phyloP scores from a whole-genome alignment of 352 stramenopile species.

The Phytophthora brassicae region DNA sequence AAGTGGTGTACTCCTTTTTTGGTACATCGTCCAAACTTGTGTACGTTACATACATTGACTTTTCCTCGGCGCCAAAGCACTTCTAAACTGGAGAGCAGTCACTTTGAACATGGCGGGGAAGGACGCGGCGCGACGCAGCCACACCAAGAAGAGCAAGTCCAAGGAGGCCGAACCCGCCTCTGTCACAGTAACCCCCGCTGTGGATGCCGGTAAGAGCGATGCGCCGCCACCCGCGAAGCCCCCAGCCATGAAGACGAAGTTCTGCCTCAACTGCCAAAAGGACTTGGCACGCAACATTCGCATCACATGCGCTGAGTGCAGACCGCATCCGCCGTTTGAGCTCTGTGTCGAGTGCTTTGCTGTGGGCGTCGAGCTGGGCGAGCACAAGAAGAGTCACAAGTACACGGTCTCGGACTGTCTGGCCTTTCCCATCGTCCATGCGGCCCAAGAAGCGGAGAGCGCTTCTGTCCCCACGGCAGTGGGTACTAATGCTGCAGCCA shows the following conservation, averaged over 20 bases:
- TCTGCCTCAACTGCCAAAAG: constrained; percentile 87
- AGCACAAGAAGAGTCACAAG: constrained; percentile 79
- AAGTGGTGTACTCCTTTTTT: background rate
- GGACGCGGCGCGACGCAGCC: constrained; percentile 20
- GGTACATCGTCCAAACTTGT: background rate
- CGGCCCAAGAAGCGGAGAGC: constrained; percentile 27
- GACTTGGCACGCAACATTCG: constrained; percentile 84
- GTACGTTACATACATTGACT: background rate
- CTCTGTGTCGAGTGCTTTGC: constrained; percentile 97
- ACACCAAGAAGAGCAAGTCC: constrained; percentile 37
- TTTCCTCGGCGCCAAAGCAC: constrained; percentile 23
- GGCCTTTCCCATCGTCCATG: constrained; percentile 71
- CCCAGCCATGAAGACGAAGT: constrained; percentile 61
- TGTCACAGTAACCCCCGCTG: background rate
- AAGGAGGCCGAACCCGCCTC: background rate
- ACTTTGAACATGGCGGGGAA: constrained; percentile 23
- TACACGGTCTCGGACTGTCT: constrained; percentile 87
- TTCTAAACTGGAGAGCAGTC: constrained; percentile 28
- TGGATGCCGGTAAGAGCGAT: constrained; percentile 6
- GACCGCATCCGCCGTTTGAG: constrained; percentile 51
- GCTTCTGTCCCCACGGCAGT: constrained; percentile 9
- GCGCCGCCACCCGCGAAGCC: constrained; percentile 27
- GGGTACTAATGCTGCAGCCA: constrained; percentile 23
- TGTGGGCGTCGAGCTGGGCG: constrained; percentile 73
- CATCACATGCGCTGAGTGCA: constrained; percentile 82